Base-by-base conservation (phyloP, 2,329 filamentous ascomycete species). In the Fusarium nisikadoi region DNA sequence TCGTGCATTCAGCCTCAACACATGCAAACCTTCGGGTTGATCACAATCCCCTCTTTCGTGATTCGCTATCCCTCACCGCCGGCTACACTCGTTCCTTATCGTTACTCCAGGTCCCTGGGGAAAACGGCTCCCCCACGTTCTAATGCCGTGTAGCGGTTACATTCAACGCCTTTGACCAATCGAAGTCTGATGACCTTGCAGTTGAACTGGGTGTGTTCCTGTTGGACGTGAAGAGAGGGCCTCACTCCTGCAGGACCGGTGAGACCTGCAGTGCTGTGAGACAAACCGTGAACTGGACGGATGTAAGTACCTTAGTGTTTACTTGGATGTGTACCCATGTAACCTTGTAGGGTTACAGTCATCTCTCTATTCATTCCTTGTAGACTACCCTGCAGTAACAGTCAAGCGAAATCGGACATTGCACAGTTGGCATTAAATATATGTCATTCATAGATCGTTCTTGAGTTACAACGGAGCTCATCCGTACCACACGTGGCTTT, bases 381-480 rank as follows among this genome's bases (percentile, higher is more conserved):
- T 25, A 10, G 42, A 43, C 57, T 29, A 43, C 57, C 49, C 29
- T 43, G 36, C 36, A 60, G 23, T 11, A 7, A 16, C 27, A 27
- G 23, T 27, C 33, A 53, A n/a, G 35, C 49, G 35, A 53, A 29
- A 53, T 20, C 49, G 23, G 33, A 27, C 17, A 3, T 41, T 39
- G 29, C 36, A 65, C 43, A 62, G 60, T 35, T 73, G 54, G 67
- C 63, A 72, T 73, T 70, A 75, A 68, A 67, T 71, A 65, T 71
- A 59, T 75, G 72, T 76, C 74, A 75, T 77, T 75, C 68, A 76
- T 77, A 75, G 55, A 76, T 71, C 64, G 62, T 74, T 65, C 69
- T 72, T 13, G 53, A 77, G 67, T 67, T 76, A 75, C 69, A 75
- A 71, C n/a, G 35, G 63, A 69, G 50, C 65, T 59, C 43, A 64